A percentile compares a stretch with the other conserved stretches of the same genome.
These are phyloP conservation scores for Neocatenulostroma microsporum DNA, from an alignment of 2,329 filamentous ascomycete species.

Conservation along the genomic window DNA sequence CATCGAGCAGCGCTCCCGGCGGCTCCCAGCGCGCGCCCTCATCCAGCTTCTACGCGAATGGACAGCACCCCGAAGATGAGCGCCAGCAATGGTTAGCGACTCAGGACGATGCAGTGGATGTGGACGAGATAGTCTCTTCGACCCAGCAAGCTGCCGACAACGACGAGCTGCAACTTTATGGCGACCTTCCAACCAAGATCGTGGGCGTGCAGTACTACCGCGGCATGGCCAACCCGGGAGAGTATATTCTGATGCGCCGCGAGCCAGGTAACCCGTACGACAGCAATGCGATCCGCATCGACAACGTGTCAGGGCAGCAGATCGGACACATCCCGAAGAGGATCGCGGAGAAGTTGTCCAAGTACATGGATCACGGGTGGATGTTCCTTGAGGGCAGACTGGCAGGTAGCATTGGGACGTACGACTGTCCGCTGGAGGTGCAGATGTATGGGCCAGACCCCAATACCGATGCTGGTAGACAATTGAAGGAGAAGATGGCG, in stretches of 20 bases:
- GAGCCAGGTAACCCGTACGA: slow-evolving; percentile 61
- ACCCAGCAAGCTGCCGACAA: slow-evolving; percentile 23
- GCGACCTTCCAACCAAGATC: slow-evolving; percentile 45
- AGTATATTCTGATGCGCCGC: slow-evolving; percentile 55
- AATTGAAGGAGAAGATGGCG: slow-evolving; percentile 56
- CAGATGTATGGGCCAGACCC: slow-evolving; percentile 57
- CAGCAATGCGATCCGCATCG: slow-evolving; percentile 65
- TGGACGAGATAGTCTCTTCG: slow-evolving; percentile 26
- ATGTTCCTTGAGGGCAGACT: slow-evolving; percentile 63
- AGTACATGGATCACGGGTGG: slow-evolving; percentile 55
- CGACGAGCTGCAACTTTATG: slow-evolving; percentile 25
- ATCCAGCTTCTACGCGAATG: not conserved
- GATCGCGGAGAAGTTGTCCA: slow-evolving; percentile 63
- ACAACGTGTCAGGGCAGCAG: slow-evolving; percentile 66
- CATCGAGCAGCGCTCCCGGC: slow-evolving; percentile 3
- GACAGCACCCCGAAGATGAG: slow-evolving; percentile 15
- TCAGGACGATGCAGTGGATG: slow-evolving; percentile 14
- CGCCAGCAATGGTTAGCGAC: slow-evolving; percentile 20
- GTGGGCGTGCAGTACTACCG: slow-evolving; percentile 57
- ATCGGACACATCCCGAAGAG: slow-evolving; percentile 69
- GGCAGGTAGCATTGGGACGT: slow-evolving; percentile 57
- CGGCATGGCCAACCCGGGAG: slow-evolving; percentile 55
- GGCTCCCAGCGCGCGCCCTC: slow-evolving; percentile 1
- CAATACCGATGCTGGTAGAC: slow-evolving; percentile 29
- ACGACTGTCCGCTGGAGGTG: slow-evolving; percentile 64